These are phyloP conservation scores for Mycena chlorophos DNA, from an alignment of 768 basidiomycete genomes.

Conservation along the genomic window DNA sequence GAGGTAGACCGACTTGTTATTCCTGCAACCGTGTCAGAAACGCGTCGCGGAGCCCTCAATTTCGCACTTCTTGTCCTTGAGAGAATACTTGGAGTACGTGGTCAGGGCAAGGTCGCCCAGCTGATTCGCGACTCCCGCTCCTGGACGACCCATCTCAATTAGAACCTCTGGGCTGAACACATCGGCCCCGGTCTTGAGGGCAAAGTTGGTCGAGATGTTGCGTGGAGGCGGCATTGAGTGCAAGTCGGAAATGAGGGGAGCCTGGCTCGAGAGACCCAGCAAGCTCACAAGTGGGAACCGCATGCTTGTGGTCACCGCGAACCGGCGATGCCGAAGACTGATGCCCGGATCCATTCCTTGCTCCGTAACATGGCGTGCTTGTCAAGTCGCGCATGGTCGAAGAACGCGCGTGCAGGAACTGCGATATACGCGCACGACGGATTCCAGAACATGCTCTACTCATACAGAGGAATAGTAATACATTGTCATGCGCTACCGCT, in stretches of 20 bases:
- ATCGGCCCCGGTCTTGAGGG: conserved; percentile 57
- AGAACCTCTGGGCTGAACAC: conserved; percentile 73
- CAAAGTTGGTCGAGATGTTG: conserved; percentile 44
- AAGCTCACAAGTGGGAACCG: conserved; percentile 47
- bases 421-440: too few species aligned
- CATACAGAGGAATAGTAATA: too few species aligned
- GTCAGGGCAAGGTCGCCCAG: conserved; percentile 70
- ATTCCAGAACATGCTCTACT: too few species aligned
- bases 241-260: conserved; percentile 37
- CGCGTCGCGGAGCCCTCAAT: background rate
- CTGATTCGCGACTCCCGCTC: conserved; percentile 62
- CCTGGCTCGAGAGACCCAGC: conserved; percentile 56
- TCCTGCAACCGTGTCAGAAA: conserved; percentile 41
- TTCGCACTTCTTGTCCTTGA: conserved; percentile 71
- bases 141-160: conserved; percentile 67
- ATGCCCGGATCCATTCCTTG: too few species aligned
- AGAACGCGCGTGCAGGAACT: too few species aligned
- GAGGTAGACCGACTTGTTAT: conserved; percentile 67
- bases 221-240: conserved; percentile 30
- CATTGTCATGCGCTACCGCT: too few species aligned
- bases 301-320: conserved; percentile 35
- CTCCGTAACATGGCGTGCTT: too few species aligned
- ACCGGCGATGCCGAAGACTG: too few species aligned
- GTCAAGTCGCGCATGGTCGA: too few species aligned
- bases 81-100: conserved; percentile 65